These are phyloP conservation scores for Rhodosporidiobolus odoratus DNA, from an alignment of 768 basidiomycete species.

Conservation along the genomic window DNA sequence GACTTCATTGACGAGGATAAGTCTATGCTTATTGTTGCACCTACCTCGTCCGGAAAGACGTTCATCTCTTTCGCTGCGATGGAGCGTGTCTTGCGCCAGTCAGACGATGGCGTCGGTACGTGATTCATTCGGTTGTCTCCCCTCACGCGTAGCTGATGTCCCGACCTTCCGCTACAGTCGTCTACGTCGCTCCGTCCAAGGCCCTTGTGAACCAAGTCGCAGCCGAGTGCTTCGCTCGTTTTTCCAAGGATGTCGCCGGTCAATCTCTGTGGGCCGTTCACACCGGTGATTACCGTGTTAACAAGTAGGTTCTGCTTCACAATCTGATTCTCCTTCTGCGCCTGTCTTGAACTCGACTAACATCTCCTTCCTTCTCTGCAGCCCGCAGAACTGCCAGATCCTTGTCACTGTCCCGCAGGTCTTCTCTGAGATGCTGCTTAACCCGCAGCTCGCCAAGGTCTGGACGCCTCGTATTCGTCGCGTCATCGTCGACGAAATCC, in stretches of 20 bases:
- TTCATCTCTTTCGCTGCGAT: constrained; percentile 74
- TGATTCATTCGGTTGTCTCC: not conserved
- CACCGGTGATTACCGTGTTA: constrained; percentile 39
- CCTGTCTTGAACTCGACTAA: not conserved
- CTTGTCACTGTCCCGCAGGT: constrained; percentile 70
- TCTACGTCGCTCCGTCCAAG: constrained; percentile 72
- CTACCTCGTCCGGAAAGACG: constrained; percentile 55
- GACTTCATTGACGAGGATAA: constrained; percentile 59
- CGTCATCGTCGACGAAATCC: constrained; percentile 63
- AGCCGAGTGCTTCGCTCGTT: constrained; percentile 60
- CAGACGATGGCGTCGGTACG: constrained; percentile 57
- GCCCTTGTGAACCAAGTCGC: constrained; percentile 64
- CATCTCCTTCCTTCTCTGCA: constrained; percentile 43
- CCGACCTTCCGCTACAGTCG: constrained; percentile 44
- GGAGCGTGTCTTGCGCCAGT: constrained; percentile 60
- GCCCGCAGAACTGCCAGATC: constrained; percentile 65
- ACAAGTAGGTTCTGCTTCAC: constrained; percentile 21
- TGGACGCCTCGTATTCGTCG: constrained; percentile 65
- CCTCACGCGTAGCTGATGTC: not conserved
- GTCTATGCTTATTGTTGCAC: constrained; percentile 60
- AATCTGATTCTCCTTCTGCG: not conserved
- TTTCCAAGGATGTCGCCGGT: constrained; percentile 57
- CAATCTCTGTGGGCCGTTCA: constrained; percentile 49
- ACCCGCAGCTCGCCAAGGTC: constrained; percentile 57
- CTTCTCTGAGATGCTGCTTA: constrained; percentile 63